Conservation (phyloP, 768 basidiomycete genomes). For the Strobilomyces confusus region DNA sequence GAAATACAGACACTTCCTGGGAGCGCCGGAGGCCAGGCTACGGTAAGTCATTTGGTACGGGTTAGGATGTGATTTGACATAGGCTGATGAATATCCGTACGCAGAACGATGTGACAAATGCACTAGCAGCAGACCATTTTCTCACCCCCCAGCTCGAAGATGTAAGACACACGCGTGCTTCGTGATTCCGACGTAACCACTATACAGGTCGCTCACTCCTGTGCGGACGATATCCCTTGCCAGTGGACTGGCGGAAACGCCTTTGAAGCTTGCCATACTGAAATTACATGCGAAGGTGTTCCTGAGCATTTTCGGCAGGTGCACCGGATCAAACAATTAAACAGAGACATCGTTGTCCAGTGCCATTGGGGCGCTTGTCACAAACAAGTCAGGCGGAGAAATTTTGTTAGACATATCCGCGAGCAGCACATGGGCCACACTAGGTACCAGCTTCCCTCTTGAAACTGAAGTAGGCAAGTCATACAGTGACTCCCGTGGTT, state of each 20-base stretch:
- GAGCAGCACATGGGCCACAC: slow-evolving; percentile 1
- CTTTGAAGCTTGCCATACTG: neutral
- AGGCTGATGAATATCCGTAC: too few relatives aligned
- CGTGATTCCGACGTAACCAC: neutral
- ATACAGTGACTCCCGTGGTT: too few relatives aligned
- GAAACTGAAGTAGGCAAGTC: too few relatives aligned
- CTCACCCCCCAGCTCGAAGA: neutral
- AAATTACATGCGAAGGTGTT: neutral
- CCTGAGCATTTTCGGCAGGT: neutral
- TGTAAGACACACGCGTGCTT: neutral
- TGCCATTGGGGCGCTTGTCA: slow-evolving; percentile 1
- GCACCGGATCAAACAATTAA: neutral
- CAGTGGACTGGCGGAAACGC: neutral
- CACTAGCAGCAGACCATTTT: too few relatives aligned
- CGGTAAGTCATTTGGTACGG: too few relatives aligned
- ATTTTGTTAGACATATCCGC: slow-evolving; percentile 4
- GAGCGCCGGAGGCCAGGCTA: too few relatives aligned
- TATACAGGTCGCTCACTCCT: neutral
- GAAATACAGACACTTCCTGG: too few relatives aligned
- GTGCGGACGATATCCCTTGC: neutral
- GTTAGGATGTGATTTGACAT: too few relatives aligned
- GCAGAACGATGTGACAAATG: too few relatives aligned
- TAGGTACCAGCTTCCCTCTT: too few relatives aligned
- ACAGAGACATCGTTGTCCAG: neutral
- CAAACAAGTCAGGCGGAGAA: neutral